Conservation (phyloP, 2,329 filamentous ascomycete species). For the Zarea fungicola region DNA sequence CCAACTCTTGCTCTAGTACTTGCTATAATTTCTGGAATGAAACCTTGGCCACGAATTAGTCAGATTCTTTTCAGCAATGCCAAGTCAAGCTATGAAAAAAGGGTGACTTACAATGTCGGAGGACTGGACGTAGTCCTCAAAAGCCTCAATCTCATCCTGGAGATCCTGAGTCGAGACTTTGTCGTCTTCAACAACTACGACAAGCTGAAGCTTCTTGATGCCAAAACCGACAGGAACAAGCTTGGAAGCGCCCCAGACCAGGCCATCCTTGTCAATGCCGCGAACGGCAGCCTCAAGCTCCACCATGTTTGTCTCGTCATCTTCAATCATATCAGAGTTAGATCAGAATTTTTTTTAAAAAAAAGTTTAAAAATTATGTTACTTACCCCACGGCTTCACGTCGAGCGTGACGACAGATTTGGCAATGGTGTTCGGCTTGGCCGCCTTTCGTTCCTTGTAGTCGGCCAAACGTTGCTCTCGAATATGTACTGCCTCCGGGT, state of each 20-base stretch:
- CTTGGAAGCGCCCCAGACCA: constrained; percentile 92
- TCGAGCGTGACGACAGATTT: constrained; percentile 96
- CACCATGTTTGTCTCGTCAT: constrained; percentile 91
- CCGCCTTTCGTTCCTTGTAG: constrained; percentile 95
- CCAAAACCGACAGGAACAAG: constrained; percentile 88
- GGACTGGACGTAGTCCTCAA: too few species aligned
- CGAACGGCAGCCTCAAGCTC: constrained; percentile 76
- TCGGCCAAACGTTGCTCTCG: constrained; percentile 87
- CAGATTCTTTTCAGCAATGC: too few species aligned
- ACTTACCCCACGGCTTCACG: constrained; percentile 97
- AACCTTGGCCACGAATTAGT: too few species aligned
- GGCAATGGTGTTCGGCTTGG: constrained; percentile 83
- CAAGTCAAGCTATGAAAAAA: too few species aligned
- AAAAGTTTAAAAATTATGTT: neutral
- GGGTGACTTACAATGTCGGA: too few species aligned
- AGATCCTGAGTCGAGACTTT: constrained; percentile 86
- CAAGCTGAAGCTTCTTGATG: constrained; percentile 99
- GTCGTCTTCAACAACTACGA: constrained; percentile 93
- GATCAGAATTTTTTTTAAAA: too few species aligned
- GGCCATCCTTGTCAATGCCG: constrained; percentile 82
- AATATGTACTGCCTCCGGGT: constrained; percentile 75
- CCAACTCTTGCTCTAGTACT: too few species aligned
- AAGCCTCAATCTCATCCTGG: too few species aligned
- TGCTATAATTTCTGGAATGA: too few species aligned
- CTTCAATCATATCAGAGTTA: too few species aligned